Evolutionary conservation across 805 yeast species (phyloP).

Genomic region (Pichia californica): DNA sequence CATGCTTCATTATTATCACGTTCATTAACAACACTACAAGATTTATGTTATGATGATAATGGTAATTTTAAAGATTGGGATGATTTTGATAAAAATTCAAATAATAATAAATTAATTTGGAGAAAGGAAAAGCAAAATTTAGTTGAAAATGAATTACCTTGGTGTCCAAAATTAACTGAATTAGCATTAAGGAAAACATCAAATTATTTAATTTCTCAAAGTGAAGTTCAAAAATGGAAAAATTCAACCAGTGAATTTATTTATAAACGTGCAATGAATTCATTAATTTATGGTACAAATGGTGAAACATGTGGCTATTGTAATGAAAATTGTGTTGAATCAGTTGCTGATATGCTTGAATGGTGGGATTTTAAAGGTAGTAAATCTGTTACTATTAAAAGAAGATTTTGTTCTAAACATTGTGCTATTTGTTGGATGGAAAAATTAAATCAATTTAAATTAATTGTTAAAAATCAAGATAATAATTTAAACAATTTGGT

Average conservation of each 20-base stretch:
- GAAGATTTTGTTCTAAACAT: conserved; percentile 48
- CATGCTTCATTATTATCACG: conserved; percentile 23
- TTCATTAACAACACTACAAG: conserved; percentile 29
- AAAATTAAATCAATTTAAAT: conserved; percentile 8
- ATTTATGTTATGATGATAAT: conserved; percentile 15
- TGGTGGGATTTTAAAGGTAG: conserved; percentile 62
- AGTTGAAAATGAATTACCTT: conserved; percentile 15
- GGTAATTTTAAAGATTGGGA: conserved; percentile 9
- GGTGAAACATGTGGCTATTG: conserved; percentile 52
- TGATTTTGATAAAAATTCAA: background rate
- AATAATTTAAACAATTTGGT: too few relatives aligned
- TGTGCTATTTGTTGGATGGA: conserved; percentile 36
- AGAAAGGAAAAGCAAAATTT: conserved; percentile 12
- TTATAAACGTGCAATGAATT: conserved; percentile 42
- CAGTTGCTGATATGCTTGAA: conserved; percentile 52
- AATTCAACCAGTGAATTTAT: conserved; percentile 37
- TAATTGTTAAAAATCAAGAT: background rate
- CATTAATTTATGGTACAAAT: conserved; percentile 45
- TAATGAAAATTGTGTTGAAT: conserved; percentile 41
- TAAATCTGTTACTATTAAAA: conserved; percentile 43
- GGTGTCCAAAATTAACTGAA: conserved; percentile 42
- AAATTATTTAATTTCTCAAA: conserved; percentile 44
- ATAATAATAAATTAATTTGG: background rate
- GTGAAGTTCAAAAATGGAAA: conserved; percentile 52
- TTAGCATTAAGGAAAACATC: conserved; percentile 44